Percentiles rank a stretch among this genome's conserved stretches.
Conservation (phyloP, 176 grass and related monocot genomes). For the Miscanthus lutarioriparius region DNA sequence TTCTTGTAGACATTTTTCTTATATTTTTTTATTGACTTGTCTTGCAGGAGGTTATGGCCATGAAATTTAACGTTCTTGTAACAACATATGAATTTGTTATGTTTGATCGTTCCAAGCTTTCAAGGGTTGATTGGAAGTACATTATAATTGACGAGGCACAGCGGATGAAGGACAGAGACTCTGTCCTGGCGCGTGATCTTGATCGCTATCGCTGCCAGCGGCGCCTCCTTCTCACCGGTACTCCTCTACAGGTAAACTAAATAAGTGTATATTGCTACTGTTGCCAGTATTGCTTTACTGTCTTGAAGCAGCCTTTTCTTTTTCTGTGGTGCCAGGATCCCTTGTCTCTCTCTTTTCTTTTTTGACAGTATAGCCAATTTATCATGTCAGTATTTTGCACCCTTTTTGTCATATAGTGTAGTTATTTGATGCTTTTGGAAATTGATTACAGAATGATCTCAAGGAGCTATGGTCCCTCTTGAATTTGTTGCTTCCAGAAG, state of each 20-base stretch:
- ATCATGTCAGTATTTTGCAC: conserved; percentile 12
- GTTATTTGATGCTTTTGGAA: conserved; percentile 25
- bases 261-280: neutral
- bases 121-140: conserved; percentile 98
- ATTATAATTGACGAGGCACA: conserved; percentile 99
- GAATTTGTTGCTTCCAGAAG: conserved; percentile 95
- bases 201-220: conserved; percentile 97
- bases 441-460: conserved; percentile 82
- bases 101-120: conserved; percentile 98
- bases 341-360: neutral
- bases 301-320: neutral
- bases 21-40: conserved; percentile 32
- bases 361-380: conserved; percentile 1
- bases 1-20: neutral
- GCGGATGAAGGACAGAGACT: conserved; percentile 98
- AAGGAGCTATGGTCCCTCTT: conserved; percentile 99
- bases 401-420: conserved; percentile 20
- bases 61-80: conserved; percentile 99
- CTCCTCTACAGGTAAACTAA: conserved; percentile 81
- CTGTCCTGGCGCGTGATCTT: conserved; percentile 93
- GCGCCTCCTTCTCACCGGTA: conserved; percentile 91
- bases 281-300: neutral
- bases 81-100: conserved; percentile 99
- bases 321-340: neutral
- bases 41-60: conserved; percentile 80